phyloP scores from a whole-genome alignment of 768 basidiomycete species.

The Tricholomella constricta region DNA sequence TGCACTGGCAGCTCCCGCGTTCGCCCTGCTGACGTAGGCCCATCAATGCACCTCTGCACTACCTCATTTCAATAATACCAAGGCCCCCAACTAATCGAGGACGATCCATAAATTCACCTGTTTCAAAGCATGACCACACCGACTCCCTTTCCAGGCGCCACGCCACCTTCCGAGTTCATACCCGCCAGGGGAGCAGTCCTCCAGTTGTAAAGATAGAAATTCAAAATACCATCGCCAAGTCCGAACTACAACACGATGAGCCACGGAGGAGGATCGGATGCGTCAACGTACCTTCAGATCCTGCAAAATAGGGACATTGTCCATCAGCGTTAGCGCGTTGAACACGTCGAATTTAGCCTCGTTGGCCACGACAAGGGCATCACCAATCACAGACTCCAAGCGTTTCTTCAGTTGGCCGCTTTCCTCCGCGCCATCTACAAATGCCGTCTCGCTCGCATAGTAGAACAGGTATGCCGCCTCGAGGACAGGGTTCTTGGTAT shows the following conservation, averaged over 20 bases:
- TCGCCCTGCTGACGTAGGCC: too few species aligned
- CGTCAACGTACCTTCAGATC: slow-evolving; percentile 69
- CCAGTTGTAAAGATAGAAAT: slow-evolving; percentile 97
- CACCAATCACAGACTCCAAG: slow-evolving; percentile 69
- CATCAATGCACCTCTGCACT: too few species aligned
- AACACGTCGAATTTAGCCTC: slow-evolving; percentile 93
- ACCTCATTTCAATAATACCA: too few species aligned
- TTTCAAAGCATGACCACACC: slow-evolving; percentile 91
- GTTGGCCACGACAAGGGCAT: slow-evolving; percentile 80
- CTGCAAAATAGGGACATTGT: slow-evolving; percentile 80
- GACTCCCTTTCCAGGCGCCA: slow-evolving; percentile 74
- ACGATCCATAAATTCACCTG: neutral
- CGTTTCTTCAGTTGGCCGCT: slow-evolving; percentile 66
- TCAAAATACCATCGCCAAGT: slow-evolving; percentile 86
- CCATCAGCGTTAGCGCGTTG: slow-evolving; percentile 94
- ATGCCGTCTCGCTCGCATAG: slow-evolving; percentile 83
- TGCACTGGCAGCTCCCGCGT: too few species aligned
- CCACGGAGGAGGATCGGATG: neutral
- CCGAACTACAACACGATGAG: slow-evolving; percentile 66
- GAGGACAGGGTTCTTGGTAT: slow-evolving; percentile 67
- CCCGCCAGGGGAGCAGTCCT: slow-evolving; percentile 81
- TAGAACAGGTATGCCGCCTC: slow-evolving; percentile 97
- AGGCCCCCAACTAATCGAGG: too few species aligned
- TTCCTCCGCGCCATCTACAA: slow-evolving; percentile 61
- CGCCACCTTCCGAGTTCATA: slow-evolving; percentile 48